These are phyloP conservation scores for Euphorbia peplus DNA, from an alignment of 345 rosid species.

Conservation along the genomic window DNA sequence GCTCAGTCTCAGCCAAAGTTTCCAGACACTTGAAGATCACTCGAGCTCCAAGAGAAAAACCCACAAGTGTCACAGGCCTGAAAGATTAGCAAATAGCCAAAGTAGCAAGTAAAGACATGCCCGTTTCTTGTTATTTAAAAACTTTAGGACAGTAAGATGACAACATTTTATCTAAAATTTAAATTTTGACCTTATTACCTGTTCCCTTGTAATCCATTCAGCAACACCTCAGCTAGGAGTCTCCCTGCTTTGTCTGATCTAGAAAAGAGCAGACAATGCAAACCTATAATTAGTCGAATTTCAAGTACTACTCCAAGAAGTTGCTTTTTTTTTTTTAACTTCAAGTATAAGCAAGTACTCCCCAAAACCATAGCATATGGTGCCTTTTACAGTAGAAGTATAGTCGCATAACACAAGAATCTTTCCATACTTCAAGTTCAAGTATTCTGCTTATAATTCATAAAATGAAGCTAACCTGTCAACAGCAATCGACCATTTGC, in stretches of 20 bases:
- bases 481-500: constrained; percentile 87
- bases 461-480: constrained; percentile 54
- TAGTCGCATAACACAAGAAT: constrained; percentile 8
- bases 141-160: constrained; percentile 1
- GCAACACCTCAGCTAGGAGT: constrained; percentile 80
- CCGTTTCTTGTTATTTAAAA: not conserved
- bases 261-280: constrained; percentile 29
- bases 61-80: constrained; percentile 93
- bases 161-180: constrained; percentile 5
- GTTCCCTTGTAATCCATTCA: constrained; percentile 91
- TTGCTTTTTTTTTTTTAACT: not conserved
- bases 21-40: constrained; percentile 90
- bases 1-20: constrained; percentile 72
- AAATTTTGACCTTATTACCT: constrained; percentile 42
- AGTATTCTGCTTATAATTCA: constrained; percentile 3
- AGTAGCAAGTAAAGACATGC: not conserved
- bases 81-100: constrained; percentile 18
- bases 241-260: constrained; percentile 93
- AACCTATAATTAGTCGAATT: not conserved
- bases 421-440: constrained; percentile 10
- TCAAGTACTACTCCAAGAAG: not conserved
- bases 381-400: not conserved
- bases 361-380: not conserved
- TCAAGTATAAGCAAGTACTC: not conserved
- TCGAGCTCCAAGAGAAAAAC: constrained; percentile 91